Evolutionary conservation across 2,329 filamentous ascomycete species (phyloP), one percentile per base, ranked within the genome.

Genomic region (Claviceps sp.): DNA sequence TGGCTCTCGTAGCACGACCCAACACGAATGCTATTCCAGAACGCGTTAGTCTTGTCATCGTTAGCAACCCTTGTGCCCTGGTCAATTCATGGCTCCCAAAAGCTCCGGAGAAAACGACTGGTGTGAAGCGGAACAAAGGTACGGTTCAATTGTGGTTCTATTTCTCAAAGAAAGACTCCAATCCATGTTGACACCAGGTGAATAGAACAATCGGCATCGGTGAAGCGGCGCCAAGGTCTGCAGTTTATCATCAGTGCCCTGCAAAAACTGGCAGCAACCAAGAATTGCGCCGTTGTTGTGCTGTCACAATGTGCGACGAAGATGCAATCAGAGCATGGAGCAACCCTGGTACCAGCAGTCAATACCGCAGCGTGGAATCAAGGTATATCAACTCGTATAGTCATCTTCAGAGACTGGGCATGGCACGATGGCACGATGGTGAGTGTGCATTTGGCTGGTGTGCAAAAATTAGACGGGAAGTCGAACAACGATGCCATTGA

Each of bases 251-350:
- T 88, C 54, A 82, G 78, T 53, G 79, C 84, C 4, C 69, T 96
- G 11, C 79, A 84, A 55, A 90, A 84, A 60, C 75, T 95, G 11
- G 88, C 90, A 4, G 81, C 84, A 11, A 78, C 84, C 34, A 78
- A 80, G 56, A 78, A 86, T 60, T 74, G 90, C 50, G 85, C 88
- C 24, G 73, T 95, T 43, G 72, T 95, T 2, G 65, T 93, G 20
- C 75, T 89, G 48, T 88, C 83, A 40, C 89, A 94, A 63, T 88
- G 85, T 54, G 85, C 84, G 43, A 94, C 88, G n/a, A 85, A 83
- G 58, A 84, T 94, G 69, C 82, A 85, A 55, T 73, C 74, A 4
- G 82, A 77, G 56, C 75, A 71, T 57, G 78, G 74, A 57, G 85
- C 89, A 14, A 78, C 84, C 11, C 71, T 97, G 48, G 77, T 84